A percentile compares a stretch with the other conserved stretches of the same genome.
phyloP scores from a whole-genome alignment of 306 rosid genomes.

The Quercus mongolica region DNA sequence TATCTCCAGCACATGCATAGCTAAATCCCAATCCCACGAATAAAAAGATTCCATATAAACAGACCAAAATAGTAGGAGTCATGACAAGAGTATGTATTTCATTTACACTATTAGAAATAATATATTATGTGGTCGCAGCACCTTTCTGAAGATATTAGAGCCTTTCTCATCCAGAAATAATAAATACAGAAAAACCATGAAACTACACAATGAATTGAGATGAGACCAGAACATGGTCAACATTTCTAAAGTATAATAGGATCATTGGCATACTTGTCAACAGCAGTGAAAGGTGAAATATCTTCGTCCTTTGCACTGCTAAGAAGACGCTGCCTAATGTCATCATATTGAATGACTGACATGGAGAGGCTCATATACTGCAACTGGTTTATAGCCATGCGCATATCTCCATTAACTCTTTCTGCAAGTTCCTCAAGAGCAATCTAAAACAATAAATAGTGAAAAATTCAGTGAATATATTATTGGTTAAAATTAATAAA shows the following conservation, averaged over 20 bases:
- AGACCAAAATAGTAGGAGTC: neutral
- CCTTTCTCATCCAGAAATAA: neutral
- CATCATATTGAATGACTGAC: constrained; percentile 80
- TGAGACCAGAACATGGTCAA: neutral
- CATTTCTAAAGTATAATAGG: neutral
- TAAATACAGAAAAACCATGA: neutral
- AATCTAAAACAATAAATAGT: constrained; percentile 47
- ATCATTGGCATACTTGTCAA: constrained; percentile 66
- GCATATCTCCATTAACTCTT: constrained; percentile 92
- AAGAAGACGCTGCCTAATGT: constrained; percentile 72
- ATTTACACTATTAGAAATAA: neutral
- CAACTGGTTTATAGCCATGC: constrained; percentile 91
- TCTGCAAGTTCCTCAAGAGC: constrained; percentile 96
- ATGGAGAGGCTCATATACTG: constrained; percentile 93
- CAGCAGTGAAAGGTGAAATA: constrained; percentile 95
- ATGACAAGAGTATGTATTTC: neutral
- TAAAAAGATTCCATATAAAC: neutral
- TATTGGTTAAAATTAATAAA: neutral
- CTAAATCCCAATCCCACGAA: neutral
- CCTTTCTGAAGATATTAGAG: constrained; percentile 3
- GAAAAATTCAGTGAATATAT: constrained; percentile 3
- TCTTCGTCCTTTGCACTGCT: constrained; percentile 89
- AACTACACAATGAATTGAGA: neutral
- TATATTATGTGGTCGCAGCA: neutral
- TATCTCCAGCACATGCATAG: neutral